These are phyloP conservation scores for Hypoxylon sp. DNA, from an alignment of 2,329 filamentous ascomycete genomes.

Conservation along the genomic window DNA sequence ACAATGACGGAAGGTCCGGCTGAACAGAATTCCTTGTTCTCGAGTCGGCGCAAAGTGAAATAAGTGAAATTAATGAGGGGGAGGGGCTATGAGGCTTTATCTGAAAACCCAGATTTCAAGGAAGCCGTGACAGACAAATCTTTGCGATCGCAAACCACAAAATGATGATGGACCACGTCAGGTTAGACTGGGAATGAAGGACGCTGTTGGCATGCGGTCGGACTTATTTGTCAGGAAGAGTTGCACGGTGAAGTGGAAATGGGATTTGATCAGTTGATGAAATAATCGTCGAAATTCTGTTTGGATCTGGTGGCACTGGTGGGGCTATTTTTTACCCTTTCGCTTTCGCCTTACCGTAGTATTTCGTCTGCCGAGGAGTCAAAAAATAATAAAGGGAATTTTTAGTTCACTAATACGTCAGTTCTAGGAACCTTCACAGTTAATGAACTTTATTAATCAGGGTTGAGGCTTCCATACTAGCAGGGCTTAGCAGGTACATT, in stretches of 20 bases:
- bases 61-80: conserved; percentile 22
- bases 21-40: conserved; percentile 20
- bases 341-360: conserved; percentile 8
- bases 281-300: conserved; percentile 41
- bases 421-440: conserved; percentile 32
- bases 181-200: conserved; percentile 6
- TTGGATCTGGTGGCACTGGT: conserved; percentile 40
- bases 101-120: conserved; percentile 24
- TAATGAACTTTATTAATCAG: too few species aligned
- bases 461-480: conserved; percentile 12
- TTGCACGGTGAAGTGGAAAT: conserved; percentile 19
- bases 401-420: conserved; percentile 39
- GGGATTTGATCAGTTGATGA: conserved; percentile 36
- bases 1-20: conserved; percentile 22
- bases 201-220: conserved; percentile 17
- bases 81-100: conserved; percentile 46
- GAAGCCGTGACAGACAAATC: conserved; percentile 10
- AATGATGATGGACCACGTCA: not conserved
- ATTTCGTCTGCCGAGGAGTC: conserved; percentile 15
- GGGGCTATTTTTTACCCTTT: conserved; percentile 39
- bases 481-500: conserved; percentile 14
- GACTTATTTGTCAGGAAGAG: conserved; percentile 24
- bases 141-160: conserved; percentile 2
- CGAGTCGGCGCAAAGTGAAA: not conserved
- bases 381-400: conserved; percentile 15